Conservation (phyloP, 225 moss, liverwort and hornwort genomes). For the Lunularia cruciata region DNA sequence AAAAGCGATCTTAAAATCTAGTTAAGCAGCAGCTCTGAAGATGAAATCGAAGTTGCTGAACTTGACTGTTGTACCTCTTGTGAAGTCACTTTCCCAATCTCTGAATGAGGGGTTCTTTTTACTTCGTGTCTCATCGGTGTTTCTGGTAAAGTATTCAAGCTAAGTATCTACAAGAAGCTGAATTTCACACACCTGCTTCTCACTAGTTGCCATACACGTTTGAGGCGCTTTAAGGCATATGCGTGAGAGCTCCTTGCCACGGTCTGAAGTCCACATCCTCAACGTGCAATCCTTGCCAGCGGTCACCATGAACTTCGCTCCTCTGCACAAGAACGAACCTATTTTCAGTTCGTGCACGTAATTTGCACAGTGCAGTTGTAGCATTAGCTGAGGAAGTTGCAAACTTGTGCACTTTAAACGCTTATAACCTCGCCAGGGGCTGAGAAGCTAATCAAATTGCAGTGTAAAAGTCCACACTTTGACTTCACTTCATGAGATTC, state of each 20-base stretch:
- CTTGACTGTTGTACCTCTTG: too few species aligned
- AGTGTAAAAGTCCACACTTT: too few species aligned
- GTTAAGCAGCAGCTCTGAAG: too few species aligned
- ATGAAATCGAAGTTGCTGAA: too few species aligned
- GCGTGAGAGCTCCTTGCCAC: constrained; percentile 72
- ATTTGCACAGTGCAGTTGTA: background rate
- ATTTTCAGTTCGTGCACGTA: constrained; percentile 14
- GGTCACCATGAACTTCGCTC: constrained; percentile 65
- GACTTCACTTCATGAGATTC: too few species aligned
- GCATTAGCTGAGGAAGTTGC: background rate
- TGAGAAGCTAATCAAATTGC: too few species aligned
- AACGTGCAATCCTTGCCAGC: constrained; percentile 80
- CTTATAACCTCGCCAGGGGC: background rate
- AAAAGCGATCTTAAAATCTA: too few species aligned
- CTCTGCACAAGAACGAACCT: constrained; percentile 46
- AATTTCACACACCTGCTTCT: constrained; percentile 47
- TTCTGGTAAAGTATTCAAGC: too few species aligned
- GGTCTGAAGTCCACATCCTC: constrained; percentile 64
- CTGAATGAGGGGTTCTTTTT: too few species aligned
- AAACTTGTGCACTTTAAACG: background rate
- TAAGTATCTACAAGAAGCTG: too few species aligned
- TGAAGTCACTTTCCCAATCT: too few species aligned
- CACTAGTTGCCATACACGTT: constrained; percentile 56
- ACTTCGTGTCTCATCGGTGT: too few species aligned
- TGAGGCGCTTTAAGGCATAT: constrained; percentile 60